Evolutionary conservation across 768 basidiomycete species (phyloP), one percentile per base, ranked within the genome.

Genomic region (Hericium rajendrae): DNA sequence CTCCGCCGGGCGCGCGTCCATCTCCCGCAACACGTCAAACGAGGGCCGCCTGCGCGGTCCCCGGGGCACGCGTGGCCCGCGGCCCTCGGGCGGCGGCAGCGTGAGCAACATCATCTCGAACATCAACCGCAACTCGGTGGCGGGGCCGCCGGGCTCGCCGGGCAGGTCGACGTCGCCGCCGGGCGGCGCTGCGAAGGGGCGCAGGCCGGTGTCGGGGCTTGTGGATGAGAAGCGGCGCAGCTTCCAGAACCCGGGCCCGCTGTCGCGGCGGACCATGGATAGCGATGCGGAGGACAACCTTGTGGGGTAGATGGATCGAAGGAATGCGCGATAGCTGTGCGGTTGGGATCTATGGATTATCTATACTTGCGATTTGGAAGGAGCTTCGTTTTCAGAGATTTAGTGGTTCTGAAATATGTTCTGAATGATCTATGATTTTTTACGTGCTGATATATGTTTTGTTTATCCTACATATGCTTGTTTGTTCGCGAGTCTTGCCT

Each of bases 251-350:
- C 57, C 57, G 69, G 71, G 15, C 66, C 64, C 67, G 62, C 71
- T 76, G 57, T 84, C 86, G 54, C 79, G 87, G 66, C 78, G 87
- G 68, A 89, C 88, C 51, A 86, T 87, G 84, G 86, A 85, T 43
- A 88, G 86, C 66, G 88, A 91, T 65, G 88, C 88, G 38, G 89
- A 91, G 67, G 89, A 90, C 60, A 81, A 86, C 62, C 72, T 86
- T 57, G 74, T 86, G 54, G 60, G 59, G 54, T 53, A 38, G 18
- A 39, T 16, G 28, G 52, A 10, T 51, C 22, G 46, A 12, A 16
- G 32, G 32, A 32, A 32, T 32, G 32, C 32, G 6, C 32, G 32
- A 32, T 6, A 2, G 6, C 32, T 8, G 32, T 32, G 32, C 32
- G 9, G 32, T 4, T 32, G 9, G 32, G 32, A 32, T 32, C 32